Percentiles rank a stretch among this genome's conserved stretches.
Evolutionary conservation across 345 rosid genomes (phyloP).

Genomic region (Clausena lansium): DNA sequence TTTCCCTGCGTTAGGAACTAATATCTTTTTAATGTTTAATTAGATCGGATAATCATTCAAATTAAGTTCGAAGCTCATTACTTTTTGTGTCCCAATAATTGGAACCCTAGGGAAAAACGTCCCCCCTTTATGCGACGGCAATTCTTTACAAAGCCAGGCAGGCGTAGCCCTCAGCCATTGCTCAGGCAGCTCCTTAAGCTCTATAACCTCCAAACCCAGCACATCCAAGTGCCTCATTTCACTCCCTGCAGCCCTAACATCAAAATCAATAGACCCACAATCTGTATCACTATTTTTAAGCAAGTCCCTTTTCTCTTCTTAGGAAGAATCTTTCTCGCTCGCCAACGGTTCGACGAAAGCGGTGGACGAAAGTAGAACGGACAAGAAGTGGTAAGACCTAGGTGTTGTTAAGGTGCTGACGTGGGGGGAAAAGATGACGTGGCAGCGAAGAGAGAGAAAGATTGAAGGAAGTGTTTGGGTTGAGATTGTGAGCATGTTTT

Average conservation of each 20-base stretch:
- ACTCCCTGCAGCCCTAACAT: conserved; percentile 26
- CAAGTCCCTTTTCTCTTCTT: conserved; percentile 22
- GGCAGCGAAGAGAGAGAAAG: conserved; percentile 21
- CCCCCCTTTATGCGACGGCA: conserved; percentile 70
- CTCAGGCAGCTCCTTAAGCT: conserved; percentile 72
- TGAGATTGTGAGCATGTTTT: conserved; percentile 1
- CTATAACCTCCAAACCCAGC: conserved; percentile 56
- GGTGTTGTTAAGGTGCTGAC: not conserved
- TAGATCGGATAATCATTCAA: too few relatives aligned
- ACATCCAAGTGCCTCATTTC: conserved; percentile 41
- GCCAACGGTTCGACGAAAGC: conserved; percentile 44
- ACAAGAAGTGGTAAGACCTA: not conserved
- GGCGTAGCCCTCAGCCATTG: conserved; percentile 83
- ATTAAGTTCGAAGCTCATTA: too few relatives aligned
- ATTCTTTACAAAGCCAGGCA: conserved; percentile 90
- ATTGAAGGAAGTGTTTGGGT: conserved; percentile 21
- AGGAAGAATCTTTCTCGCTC: conserved; percentile 9
- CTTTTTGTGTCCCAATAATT: too few relatives aligned
- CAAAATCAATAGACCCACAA: conserved; percentile 19
- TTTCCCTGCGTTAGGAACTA: too few relatives aligned
- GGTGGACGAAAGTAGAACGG: not conserved
- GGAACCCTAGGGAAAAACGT: too few relatives aligned
- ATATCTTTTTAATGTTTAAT: too few relatives aligned
- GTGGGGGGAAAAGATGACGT: conserved; percentile 10
- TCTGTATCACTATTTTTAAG: conserved; percentile 4